Percentiles rank a stretch among this genome's conserved stretches.
phyloP scores from a whole-genome alignment of 2,329 filamentous ascomycete genomes.

The Metarhizium brunneum region DNA sequence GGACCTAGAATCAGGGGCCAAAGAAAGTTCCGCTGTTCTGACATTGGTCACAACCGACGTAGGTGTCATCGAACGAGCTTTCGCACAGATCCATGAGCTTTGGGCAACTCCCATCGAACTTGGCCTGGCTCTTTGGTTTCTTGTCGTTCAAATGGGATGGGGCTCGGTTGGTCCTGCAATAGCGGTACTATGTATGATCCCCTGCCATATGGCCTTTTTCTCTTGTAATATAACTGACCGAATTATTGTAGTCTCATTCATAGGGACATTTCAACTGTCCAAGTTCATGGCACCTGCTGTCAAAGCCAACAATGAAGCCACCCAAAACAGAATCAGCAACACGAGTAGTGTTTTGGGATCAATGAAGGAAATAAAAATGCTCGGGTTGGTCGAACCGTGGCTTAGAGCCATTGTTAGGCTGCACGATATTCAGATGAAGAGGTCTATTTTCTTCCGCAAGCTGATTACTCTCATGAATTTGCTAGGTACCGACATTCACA shows the following conservation, averaged over 20 bases:
- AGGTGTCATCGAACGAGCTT: conserved; percentile 26
- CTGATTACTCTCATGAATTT: conserved; percentile 13
- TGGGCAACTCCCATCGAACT: conserved; percentile 34
- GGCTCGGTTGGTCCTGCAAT: conserved; percentile 35
- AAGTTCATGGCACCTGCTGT: conserved; percentile 1
- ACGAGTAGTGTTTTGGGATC: conserved; percentile 18
- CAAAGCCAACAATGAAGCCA: conserved; percentile 16
- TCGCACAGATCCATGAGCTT: conserved; percentile 28
- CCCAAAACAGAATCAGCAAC: conserved; percentile 17
- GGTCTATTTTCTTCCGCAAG: conserved; percentile 13
- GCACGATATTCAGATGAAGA: conserved; percentile 11
- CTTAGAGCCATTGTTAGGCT: conserved; percentile 9
- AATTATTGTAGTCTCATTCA: neutral
- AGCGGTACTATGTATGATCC: conserved; percentile 14
- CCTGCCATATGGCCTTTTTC: neutral
- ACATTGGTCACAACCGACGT: conserved; percentile 37
- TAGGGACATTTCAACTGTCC: neutral
- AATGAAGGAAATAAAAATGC: conserved; percentile 25
- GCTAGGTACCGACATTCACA: conserved; percentile 5
- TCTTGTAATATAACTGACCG: neutral
- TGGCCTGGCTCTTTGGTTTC: conserved; percentile 32
- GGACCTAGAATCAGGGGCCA: conserved; percentile 13
- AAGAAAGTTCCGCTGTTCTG: conserved; percentile 26
- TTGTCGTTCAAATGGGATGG: conserved; percentile 34
- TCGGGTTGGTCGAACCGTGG: conserved; percentile 14